Evolutionary conservation across 345 rosid genomes (phyloP), one percentile per base, ranked within the genome.

Genomic region (Zanthoxylum bungeanum): DNA sequence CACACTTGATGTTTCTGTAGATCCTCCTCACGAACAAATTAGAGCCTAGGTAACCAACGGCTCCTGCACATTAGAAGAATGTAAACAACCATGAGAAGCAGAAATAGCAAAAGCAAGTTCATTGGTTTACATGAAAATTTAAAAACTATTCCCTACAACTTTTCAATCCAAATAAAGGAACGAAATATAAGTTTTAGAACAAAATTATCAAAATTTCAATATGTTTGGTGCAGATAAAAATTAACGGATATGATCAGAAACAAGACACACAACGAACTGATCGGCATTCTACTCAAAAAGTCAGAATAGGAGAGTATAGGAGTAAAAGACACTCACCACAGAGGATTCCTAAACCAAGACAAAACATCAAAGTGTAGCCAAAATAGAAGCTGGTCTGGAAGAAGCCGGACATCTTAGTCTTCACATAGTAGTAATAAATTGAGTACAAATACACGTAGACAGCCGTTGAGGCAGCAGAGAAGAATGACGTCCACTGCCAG

Each of bases 401-500:
- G 84, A 93, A 93, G 75, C 98, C 98, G 0, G 92, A 89, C 98
- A 93, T 93, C 86, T 93, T 93, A 4, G 98, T 93, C 89, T 93
- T 93, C 77, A 90, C 88, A 39, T 83, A 82, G 82, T 90, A 93
- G 86, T 93, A 90, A 71, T 90, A 93, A 73, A 93, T 83, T n/a
- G 98, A 90, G 83, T 93, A 93, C 76, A 90, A 71, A 81, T 90
- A 93, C 69, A 93, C 97, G 63, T 93, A 93, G 63, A 90, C 91
- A 39, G 98, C 93, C 47, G 98, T 93, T 50, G 98, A 93, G 25
- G 98, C 98, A 66, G 98, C 98, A 31, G 98, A 90, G 82, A 89
- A 86, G 75, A 90, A 93, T 28, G 98, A 93, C 0, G 98, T 93
- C 98, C 98, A 93, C 75, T 93, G 98, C 98, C 98, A 93, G 81